Conservation (phyloP, 352 stramenopile species). For the Pythium chondricola region DNA sequence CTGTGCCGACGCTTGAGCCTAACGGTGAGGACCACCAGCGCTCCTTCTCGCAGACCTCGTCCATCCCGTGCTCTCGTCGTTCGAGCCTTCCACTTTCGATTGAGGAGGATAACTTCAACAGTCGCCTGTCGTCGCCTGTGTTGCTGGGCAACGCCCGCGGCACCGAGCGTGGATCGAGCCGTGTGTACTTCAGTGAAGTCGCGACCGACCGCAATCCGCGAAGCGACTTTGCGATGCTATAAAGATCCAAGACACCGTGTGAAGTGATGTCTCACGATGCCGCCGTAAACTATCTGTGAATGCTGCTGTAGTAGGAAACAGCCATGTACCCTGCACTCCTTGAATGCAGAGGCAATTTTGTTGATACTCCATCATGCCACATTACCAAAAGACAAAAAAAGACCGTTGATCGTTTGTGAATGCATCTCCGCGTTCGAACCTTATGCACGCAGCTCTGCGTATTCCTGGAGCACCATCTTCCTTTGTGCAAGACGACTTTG, state of each 20-base stretch:
- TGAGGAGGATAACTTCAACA: slow-evolving; percentile 13
- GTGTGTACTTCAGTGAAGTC: slow-evolving; percentile 69
- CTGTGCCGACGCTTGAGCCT: slow-evolving; percentile 11
- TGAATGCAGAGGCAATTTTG: slow-evolving; percentile 6
- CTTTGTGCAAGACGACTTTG: slow-evolving; percentile 51
- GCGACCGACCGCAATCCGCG: slow-evolving; percentile 33
- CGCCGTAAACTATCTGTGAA: too few relatives aligned
- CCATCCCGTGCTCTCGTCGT: slow-evolving; percentile 9
- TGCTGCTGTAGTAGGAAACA: too few relatives aligned
- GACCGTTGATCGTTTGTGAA: too few relatives aligned
- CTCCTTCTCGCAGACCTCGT: slow-evolving; percentile 14
- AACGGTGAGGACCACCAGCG: slow-evolving; percentile 8
- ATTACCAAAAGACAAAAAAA: neutral
- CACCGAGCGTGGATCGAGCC: slow-evolving; percentile 34
- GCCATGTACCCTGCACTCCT: neutral
- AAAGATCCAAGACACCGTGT: too few relatives aligned
- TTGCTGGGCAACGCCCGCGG: slow-evolving; percentile 26
- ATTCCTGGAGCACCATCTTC: slow-evolving; percentile 43
- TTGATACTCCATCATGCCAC: neutral
- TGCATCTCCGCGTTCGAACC: too few relatives aligned
- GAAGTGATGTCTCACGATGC: too few relatives aligned
- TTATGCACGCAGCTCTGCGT: too few relatives aligned
- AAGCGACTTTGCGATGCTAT: slow-evolving; percentile 52
- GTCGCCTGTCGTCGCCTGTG: slow-evolving; percentile 40
- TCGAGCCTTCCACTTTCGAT: slow-evolving; percentile 9